A percentile compares a stretch with the other conserved stretches of the same genome.
Conservation (phyloP, 2,329 filamentous ascomycete genomes). For the Botrytis paeoniae region DNA sequence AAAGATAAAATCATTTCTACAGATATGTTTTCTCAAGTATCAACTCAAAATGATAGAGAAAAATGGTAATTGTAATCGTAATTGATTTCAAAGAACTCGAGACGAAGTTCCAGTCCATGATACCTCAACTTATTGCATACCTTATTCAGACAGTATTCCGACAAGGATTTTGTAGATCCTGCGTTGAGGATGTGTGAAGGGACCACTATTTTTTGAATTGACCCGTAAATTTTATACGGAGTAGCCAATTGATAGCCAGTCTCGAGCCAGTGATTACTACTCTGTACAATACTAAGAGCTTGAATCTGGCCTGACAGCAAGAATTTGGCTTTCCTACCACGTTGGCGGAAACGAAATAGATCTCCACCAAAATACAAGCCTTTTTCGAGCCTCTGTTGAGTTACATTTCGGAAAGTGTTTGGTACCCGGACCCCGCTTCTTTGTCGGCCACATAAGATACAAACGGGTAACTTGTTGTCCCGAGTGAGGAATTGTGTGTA, state of each 20-base stretch:
- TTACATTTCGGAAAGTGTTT: not conserved
- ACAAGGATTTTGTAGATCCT: conserved; percentile 1
- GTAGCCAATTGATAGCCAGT: not conserved
- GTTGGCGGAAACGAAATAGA: not conserved
- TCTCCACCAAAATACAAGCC: not conserved
- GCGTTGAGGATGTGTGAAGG: not conserved
- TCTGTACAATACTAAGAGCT: not conserved
- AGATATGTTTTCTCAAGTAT: not conserved
- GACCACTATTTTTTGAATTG: not conserved
- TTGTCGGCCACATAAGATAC: not conserved
- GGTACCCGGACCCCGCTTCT: conserved; percentile 1
- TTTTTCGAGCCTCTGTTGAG: not conserved
- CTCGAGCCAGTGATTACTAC: not conserved
- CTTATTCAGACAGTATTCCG: not conserved
- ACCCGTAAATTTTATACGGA: not conserved
- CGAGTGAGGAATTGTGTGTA: not conserved
- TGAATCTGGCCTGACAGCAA: not conserved
- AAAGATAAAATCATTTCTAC: not conserved
- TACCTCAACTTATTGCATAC: not conserved
- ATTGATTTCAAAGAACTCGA: not conserved
- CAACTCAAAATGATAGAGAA: not conserved
- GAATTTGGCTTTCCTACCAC: not conserved
- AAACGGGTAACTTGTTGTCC: not conserved
- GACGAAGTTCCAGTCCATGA: not conserved
- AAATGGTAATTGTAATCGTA: not conserved